phyloP scores from a whole-genome alignment of 2,329 filamentous ascomycete species.

The Phaeophleospora eucalypticola region DNA sequence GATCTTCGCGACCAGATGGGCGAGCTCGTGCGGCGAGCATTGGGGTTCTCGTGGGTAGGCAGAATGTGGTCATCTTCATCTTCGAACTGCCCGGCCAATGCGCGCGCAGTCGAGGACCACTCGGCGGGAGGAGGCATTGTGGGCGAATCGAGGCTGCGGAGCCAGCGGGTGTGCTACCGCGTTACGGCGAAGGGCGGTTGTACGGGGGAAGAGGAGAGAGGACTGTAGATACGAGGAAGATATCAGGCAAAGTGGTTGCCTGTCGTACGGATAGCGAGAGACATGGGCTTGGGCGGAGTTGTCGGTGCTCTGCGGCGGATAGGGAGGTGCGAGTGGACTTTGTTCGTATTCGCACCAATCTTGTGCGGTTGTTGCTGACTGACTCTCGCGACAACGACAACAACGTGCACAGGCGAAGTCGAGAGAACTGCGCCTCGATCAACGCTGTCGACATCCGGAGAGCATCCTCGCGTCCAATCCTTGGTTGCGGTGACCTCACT shows the following conservation, averaged over 20 bases:
- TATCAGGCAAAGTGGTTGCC: neutral
- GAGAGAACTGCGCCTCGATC: no score
- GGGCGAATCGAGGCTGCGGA: neutral
- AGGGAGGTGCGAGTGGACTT: no score
- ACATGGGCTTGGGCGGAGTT: no score
- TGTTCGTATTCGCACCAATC: no score
- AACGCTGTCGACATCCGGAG: no score
- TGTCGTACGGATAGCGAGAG: neutral
- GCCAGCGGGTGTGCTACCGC: neutral
- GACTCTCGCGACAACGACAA: no score
- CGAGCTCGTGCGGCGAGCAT: slow-evolving; percentile 32
- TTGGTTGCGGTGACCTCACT: no score
- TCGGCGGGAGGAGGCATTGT: slow-evolving; percentile 34
- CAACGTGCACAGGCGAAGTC: no score
- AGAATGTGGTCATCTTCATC: slow-evolving; percentile 34
- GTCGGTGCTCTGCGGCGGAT: no score
- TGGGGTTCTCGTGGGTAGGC: slow-evolving; percentile 23
- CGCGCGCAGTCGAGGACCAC: slow-evolving; percentile 50
- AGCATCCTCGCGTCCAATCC: no score
- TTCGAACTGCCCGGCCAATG: slow-evolving; percentile 49
- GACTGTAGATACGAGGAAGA: neutral
- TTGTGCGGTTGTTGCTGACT: no score
- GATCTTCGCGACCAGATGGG: slow-evolving; percentile 18
- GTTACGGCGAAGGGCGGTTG: neutral
- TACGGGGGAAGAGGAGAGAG: neutral